Evolutionary conservation across 163 green algal genomes (phyloP).

Genomic region (Volvox carteri): DNA sequence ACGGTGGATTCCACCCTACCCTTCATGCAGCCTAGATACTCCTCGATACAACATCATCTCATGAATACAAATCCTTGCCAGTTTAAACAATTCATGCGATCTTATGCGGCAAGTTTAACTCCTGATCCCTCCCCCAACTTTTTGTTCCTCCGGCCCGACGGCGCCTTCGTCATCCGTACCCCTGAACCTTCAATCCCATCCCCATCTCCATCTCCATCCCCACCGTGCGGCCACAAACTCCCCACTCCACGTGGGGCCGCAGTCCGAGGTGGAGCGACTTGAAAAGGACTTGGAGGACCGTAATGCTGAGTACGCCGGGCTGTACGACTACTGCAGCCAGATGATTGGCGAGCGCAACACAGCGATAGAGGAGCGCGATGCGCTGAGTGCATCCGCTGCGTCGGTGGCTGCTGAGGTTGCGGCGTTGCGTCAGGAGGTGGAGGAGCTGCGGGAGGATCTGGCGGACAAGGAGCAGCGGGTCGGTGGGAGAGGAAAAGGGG

Average conservation of each 20-base stretch:
- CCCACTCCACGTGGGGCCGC: too few relatives aligned
- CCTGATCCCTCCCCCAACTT: too few relatives aligned
- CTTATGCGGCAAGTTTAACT: too few relatives aligned
- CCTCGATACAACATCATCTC: too few relatives aligned
- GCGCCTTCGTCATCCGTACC: too few relatives aligned
- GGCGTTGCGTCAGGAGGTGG: neutral
- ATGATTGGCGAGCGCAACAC: slow-evolving; percentile 24
- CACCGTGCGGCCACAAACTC: too few relatives aligned
- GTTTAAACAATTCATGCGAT: too few relatives aligned
- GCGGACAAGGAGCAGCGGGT: slow-evolving; percentile 51
- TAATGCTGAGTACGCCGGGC: slow-evolving; percentile 33
- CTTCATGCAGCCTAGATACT: too few relatives aligned
- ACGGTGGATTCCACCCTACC: too few relatives aligned
- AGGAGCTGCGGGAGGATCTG: slow-evolving; percentile 34
- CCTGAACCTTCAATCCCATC: neutral
- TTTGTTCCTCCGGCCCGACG: too few relatives aligned
- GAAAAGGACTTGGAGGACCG: slow-evolving; percentile 6
- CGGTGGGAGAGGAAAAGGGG: neutral
- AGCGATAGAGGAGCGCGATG: neutral
- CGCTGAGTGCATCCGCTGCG: neutral
- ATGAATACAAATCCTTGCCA: too few relatives aligned
- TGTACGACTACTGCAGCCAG: slow-evolving; percentile 49
- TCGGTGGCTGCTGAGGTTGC: neutral
- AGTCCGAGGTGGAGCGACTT: slow-evolving; percentile 37
- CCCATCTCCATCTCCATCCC: neutral